phyloP scores from a whole-genome alignment of 257 asterid species.

The Solanum pimpinellifolium region DNA sequence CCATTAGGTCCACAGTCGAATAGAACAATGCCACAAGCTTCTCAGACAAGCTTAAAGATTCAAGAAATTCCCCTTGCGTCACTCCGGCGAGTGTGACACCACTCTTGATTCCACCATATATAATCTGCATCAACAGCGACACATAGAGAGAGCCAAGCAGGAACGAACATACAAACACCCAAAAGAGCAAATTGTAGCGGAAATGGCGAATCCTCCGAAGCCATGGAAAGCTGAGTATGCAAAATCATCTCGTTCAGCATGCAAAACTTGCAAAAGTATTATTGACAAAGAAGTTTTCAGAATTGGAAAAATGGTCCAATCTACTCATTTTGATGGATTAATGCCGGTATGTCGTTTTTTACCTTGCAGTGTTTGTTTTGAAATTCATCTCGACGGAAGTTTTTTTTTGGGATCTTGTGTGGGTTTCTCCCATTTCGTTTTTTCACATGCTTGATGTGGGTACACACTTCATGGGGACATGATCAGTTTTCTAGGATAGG shows the following conservation, averaged over 20 bases:
- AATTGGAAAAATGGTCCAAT: slow-evolving; percentile 93
- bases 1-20: not conserved
- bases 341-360: slow-evolving; percentile 52
- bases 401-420: not conserved
- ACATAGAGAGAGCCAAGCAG: not conserved
- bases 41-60: not conserved
- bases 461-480: not conserved
- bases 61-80: not conserved
- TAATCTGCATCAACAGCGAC: not conserved
- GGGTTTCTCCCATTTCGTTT: not conserved
- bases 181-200: not conserved
- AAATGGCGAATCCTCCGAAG: slow-evolving; percentile 83
- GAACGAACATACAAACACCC: not conserved
- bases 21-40: not conserved
- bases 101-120: not conserved
- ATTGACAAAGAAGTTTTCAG: slow-evolving; percentile 40
- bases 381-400: not conserved
- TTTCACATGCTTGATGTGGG: not conserved
- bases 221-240: slow-evolving; percentile 95
- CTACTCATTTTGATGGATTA: slow-evolving; percentile 81
- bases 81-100: not conserved
- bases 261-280: slow-evolving; percentile 70
- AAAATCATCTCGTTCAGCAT: slow-evolving; percentile 67
- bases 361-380: not conserved
- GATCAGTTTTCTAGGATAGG: not conserved